phyloP scores from a whole-genome alignment of 2,329 filamentous ascomycete species.

The Aspergillus fischeri region DNA sequence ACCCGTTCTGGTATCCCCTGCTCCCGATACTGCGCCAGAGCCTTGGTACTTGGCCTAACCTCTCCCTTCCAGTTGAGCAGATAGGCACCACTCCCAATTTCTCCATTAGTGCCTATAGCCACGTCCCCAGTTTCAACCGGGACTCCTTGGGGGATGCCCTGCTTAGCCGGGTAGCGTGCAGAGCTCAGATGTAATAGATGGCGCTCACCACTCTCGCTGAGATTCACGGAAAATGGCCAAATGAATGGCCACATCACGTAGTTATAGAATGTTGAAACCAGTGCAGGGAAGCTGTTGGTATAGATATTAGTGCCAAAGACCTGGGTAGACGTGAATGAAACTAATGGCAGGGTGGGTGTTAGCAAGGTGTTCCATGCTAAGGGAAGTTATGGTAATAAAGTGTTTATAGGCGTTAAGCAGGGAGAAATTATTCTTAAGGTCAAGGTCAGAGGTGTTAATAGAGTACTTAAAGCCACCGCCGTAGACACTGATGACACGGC shows the following conservation, averaged over 20 bases:
- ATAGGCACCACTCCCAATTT: conserved; percentile 10
- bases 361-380: too few relatives aligned
- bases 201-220: conserved; percentile 10
- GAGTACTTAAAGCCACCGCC: too few relatives aligned
- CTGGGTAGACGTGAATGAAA: too few relatives aligned
- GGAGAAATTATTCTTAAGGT: too few relatives aligned
- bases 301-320: too few relatives aligned
- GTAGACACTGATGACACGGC: too few relatives aligned
- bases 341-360: too few relatives aligned
- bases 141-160: background rate
- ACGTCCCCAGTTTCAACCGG: background rate
- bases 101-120: conserved; percentile 2
- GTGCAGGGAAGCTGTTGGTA: conserved; percentile 5
- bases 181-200: conserved; percentile 12
- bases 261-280: conserved; percentile 6
- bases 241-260: background rate
- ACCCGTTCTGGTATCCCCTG: conserved; percentile 4
- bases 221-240: conserved; percentile 8
- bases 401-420: too few relatives aligned
- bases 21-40: conserved; percentile 8
- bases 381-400: too few relatives aligned
- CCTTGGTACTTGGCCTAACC: background rate
- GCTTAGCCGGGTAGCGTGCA: conserved; percentile 6
- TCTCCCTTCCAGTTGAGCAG: conserved; percentile 13
- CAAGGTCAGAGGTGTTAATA: too few relatives aligned